Percentiles rank a stretch among this genome's conserved stretches.
These are phyloP conservation scores for Bimuria novae-zelandiae DNA, from an alignment of 2,329 filamentous ascomycete species.

Conservation along the genomic window DNA sequence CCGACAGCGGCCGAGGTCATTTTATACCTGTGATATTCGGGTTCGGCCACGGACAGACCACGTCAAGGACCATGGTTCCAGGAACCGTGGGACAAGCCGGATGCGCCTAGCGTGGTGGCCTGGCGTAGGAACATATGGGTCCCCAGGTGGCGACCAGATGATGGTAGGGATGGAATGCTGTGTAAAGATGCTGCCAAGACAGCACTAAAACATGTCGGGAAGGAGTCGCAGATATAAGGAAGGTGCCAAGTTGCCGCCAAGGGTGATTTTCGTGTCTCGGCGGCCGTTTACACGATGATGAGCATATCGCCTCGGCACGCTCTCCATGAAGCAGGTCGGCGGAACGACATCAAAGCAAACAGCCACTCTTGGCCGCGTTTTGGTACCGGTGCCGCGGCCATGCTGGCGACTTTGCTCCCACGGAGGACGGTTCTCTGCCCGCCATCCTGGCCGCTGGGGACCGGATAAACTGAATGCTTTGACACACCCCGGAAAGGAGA, in stretches of 20 bases:
- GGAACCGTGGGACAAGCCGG: not conserved
- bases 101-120: not conserved
- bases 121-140: not conserved
- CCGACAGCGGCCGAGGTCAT: not conserved
- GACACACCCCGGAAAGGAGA: too few species aligned
- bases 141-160: slow-evolving; percentile 1
- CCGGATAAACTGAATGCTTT: not conserved
- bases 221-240: not conserved
- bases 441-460: not conserved
- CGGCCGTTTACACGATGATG: slow-evolving; percentile 4
- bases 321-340: not conserved
- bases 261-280: slow-evolving; percentile 1
- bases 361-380: not conserved
- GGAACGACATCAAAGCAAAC: not conserved
- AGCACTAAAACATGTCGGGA: not conserved
- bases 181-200: slow-evolving; percentile 2
- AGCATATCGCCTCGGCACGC: not conserved
- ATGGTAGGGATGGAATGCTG: not conserved
- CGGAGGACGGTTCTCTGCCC: not conserved
- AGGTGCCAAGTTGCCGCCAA: slow-evolving; percentile 6
- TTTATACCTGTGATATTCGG: slow-evolving; percentile 2
- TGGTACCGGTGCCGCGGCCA: not conserved
- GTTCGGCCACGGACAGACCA: not conserved
- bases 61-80: not conserved
- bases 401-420: not conserved